Conservation (phyloP, 2,329 filamentous ascomycete species). For the Neonectria neomacrospora region DNA sequence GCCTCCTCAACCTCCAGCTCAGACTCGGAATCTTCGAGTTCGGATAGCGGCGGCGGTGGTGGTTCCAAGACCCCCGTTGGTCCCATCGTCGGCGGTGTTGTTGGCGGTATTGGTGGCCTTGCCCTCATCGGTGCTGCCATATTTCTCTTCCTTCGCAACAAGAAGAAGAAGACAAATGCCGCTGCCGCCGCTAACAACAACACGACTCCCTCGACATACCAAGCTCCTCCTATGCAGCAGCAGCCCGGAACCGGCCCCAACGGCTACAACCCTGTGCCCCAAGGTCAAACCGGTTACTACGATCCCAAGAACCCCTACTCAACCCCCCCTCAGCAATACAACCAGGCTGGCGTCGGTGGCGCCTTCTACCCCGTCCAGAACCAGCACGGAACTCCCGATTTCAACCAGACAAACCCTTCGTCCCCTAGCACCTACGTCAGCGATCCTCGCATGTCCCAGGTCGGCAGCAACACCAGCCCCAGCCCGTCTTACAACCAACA, state of each 20-base stretch:
- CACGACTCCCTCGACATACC: slow-evolving; percentile 21
- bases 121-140: slow-evolving; percentile 45
- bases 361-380: slow-evolving; percentile 33
- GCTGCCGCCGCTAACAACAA: slow-evolving; percentile 9
- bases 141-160: slow-evolving; percentile 47
- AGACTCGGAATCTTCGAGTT: background rate
- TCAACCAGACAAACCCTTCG: slow-evolving; percentile 24
- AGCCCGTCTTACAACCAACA: slow-evolving; percentile 34
- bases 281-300: slow-evolving; percentile 37
- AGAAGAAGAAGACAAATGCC: slow-evolving; percentile 40
- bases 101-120: slow-evolving; percentile 51
- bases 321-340: slow-evolving; percentile 38
- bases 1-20: background rate
- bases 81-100: slow-evolving; percentile 52
- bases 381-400: slow-evolving; percentile 23
- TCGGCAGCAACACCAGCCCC: slow-evolving; percentile 30
- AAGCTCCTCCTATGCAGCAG: slow-evolving; percentile 29
- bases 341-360: slow-evolving; percentile 24
- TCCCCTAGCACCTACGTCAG: slow-evolving; percentile 21
- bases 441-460: slow-evolving; percentile 37
- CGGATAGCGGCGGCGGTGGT: background rate
- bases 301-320: slow-evolving; percentile 45
- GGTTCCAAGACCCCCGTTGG: slow-evolving; percentile 44
- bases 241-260: slow-evolving; percentile 30
- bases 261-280: slow-evolving; percentile 31